Percentiles rank a stretch among this genome's conserved stretches.
phyloP scores from a whole-genome alignment of 768 basidiomycete species.

The Leccinum aurantiacum region DNA sequence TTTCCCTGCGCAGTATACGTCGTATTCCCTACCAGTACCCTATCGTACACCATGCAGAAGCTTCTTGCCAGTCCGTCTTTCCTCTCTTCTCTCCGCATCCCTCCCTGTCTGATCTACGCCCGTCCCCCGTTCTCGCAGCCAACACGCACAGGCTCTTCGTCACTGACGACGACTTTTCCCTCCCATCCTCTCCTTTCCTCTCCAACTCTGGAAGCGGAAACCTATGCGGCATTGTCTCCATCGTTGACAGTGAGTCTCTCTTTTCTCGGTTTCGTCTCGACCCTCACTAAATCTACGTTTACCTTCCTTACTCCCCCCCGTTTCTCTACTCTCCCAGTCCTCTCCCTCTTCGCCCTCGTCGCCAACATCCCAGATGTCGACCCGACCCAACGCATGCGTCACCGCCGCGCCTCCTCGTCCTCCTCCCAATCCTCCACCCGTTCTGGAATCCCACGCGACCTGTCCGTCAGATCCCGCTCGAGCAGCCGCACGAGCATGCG shows the following conservation, averaged over 20 bases:
- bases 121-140: constrained; percentile 41
- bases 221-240: constrained; percentile 75
- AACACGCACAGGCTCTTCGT: constrained; percentile 81
- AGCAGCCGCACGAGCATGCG: constrained; percentile 42
- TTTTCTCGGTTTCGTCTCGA: background rate
- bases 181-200: constrained; percentile 49
- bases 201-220: constrained; percentile 39
- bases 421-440: constrained; percentile 53
- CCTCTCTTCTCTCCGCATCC: background rate
- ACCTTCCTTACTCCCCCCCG: background rate
- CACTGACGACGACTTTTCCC: constrained; percentile 53
- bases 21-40: constrained; percentile 59
- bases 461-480: constrained; percentile 40
- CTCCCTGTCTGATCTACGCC: constrained; percentile 6
- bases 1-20: constrained; percentile 59
- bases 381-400: constrained; percentile 75
- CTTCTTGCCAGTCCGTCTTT: constrained; percentile 69
- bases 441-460: constrained; percentile 39
- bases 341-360: constrained; percentile 74
- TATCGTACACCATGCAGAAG: constrained; percentile 76
- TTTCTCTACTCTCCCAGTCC: constrained; percentile 42
- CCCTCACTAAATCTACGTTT: background rate
- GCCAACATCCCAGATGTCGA: constrained; percentile 75
- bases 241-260: constrained; percentile 69
- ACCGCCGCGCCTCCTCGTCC: constrained; percentile 73